Percentiles rank a stretch among this genome's conserved stretches.
Conservation (phyloP, 1,139 yeast species). For the Candida sanyaensis region DNA sequence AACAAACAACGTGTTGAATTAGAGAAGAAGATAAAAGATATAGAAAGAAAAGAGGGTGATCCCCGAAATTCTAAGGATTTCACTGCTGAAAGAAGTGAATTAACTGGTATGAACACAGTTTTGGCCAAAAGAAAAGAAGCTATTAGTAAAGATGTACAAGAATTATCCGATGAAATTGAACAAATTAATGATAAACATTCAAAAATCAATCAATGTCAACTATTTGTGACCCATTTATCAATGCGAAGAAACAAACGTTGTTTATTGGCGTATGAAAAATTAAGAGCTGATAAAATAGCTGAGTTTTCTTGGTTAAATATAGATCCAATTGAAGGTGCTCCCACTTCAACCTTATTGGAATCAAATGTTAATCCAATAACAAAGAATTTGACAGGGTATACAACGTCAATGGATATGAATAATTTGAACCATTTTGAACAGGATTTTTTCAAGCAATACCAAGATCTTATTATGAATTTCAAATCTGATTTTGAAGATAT, state of each 20-base stretch:
- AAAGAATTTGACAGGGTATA: slow-evolving; percentile 19
- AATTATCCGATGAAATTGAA: slow-evolving; percentile 13
- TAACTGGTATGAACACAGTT: neutral
- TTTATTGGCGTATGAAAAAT: slow-evolving; percentile 75
- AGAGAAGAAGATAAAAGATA: neutral
- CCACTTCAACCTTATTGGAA: neutral
- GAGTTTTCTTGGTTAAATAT: slow-evolving; percentile 69
- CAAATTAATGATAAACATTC: slow-evolving; percentile 30
- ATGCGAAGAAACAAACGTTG: slow-evolving; percentile 90
- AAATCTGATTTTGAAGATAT: slow-evolving; percentile 81
- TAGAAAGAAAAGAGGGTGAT: neutral
- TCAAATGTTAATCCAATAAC: slow-evolving; percentile 1
- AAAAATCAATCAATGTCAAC: slow-evolving; percentile 64
- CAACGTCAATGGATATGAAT: slow-evolving; percentile 38
- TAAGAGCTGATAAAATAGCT: slow-evolving; percentile 68
- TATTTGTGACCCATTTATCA: slow-evolving; percentile 78
- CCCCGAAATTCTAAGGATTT: neutral
- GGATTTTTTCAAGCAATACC: slow-evolving; percentile 72
- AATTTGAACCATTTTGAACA: slow-evolving; percentile 78
- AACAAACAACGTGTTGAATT: neutral
- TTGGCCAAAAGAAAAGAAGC: neutral
- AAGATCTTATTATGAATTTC: slow-evolving; percentile 70
- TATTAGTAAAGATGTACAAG: slow-evolving; percentile 10
- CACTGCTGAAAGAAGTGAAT: neutral
- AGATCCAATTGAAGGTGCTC: slow-evolving; percentile 31